Evolutionary conservation across 306 rosid genomes (phyloP).

Genomic region (Vigna hirtella): DNA sequence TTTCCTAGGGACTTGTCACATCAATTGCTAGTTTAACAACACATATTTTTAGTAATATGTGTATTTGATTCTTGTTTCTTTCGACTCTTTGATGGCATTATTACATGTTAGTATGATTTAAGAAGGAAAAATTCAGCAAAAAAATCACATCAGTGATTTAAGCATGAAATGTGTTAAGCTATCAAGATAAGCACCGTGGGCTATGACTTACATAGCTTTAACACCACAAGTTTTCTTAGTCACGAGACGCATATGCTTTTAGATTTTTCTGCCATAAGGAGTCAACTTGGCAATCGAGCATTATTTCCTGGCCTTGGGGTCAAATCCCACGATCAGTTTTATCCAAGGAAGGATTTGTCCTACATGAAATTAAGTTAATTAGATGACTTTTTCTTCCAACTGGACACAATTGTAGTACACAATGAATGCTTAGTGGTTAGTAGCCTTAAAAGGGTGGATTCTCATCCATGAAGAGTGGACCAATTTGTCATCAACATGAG

Average conservation of each 20-base stretch:
- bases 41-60: too few relatives aligned
- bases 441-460: constrained; percentile 14
- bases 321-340: background rate
- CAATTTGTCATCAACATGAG: constrained; percentile 6
- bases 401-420: background rate
- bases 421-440: constrained; percentile 28
- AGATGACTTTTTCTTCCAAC: constrained; percentile 10
- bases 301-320: background rate
- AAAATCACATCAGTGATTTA: constrained; percentile 16
- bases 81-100: too few relatives aligned
- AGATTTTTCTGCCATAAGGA: constrained; percentile 23
- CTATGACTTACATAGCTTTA: background rate
- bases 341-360: background rate
- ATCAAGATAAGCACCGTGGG: constrained; percentile 14
- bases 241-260: constrained; percentile 43
- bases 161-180: constrained; percentile 27
- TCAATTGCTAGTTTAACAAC: too few relatives aligned
- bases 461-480: constrained; percentile 18
- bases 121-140: background rate
- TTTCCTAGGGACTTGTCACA: too few relatives aligned
- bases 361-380: constrained; percentile 14
- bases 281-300: constrained; percentile 33
- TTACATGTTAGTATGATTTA: background rate
- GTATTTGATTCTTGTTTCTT: too few relatives aligned
- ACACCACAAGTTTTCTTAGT: constrained; percentile 38